phyloP scores from a whole-genome alignment of 2,329 filamentous ascomycete species.

The Alternaria alternata region DNA sequence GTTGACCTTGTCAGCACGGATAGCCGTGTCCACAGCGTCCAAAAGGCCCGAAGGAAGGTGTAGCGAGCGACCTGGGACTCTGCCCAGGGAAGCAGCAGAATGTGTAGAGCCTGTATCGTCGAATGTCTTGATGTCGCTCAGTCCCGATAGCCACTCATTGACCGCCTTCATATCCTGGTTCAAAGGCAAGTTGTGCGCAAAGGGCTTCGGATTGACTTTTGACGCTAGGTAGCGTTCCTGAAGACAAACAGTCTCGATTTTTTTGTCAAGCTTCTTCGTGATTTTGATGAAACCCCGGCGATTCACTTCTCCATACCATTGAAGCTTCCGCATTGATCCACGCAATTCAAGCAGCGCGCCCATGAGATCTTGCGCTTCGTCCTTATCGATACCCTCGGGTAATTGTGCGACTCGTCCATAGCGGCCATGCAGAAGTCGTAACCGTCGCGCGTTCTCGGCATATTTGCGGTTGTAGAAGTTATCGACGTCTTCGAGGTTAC shows the following conservation, averaged over 20 bases:
- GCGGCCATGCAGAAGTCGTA: conserved; percentile 85
- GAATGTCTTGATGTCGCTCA: conserved; percentile 78
- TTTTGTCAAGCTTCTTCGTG: conserved; percentile 98
- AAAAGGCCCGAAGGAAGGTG: conserved; percentile 73
- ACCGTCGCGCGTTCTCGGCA: conserved; percentile 79
- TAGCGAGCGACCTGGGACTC: conserved; percentile 77
- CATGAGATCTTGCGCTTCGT: conserved; percentile 91
- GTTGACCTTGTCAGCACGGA: conserved; percentile 71
- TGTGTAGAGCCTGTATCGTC: conserved; percentile 78
- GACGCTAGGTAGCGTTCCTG: conserved; percentile 88
- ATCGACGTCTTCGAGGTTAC: conserved; percentile 96
- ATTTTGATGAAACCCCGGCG: conserved; percentile 96
- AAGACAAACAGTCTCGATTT: conserved; percentile 76
- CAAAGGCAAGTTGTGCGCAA: conserved; percentile 76
- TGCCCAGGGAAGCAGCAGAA: conserved; percentile 75
- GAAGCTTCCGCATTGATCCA: conserved; percentile 85
- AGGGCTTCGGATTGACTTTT: conserved; percentile 87
- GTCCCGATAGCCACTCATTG: conserved; percentile 88
- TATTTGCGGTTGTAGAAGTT: conserved; percentile 97
- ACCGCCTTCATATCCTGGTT: conserved; percentile 70
- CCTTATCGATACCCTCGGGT: conserved; percentile 77
- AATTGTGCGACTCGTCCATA: conserved; percentile 79
- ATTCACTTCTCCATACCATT: conserved; percentile 99
- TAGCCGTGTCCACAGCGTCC: conserved; percentile 75
- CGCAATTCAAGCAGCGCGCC: conserved; percentile 88